Evolutionary conservation across 2,329 filamentous ascomycete species (phyloP).

Genomic region (Exophiala alcalophila): DNA sequence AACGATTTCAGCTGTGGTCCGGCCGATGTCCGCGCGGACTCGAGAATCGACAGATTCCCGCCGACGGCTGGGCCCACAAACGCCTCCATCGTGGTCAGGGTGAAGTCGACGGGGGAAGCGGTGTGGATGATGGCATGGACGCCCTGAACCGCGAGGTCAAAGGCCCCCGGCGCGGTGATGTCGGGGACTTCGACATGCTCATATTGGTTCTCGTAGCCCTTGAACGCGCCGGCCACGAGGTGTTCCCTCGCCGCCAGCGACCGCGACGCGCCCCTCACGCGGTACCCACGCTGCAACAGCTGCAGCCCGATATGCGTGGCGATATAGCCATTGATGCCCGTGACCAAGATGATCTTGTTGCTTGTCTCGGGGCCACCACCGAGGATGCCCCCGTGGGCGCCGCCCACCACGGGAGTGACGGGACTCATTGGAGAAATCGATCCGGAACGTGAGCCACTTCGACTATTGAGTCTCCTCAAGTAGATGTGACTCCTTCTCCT

Average conservation of each 20-base stretch:
- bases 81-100: constrained; percentile 25
- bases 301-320: constrained; percentile 38
- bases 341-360: constrained; percentile 36
- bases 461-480: constrained; percentile 17
- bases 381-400: no score
- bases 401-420: constrained; percentile 6
- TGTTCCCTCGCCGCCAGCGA: constrained; percentile 27
- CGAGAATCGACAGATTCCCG: constrained; percentile 27
- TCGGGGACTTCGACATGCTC: constrained; percentile 36
- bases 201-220: constrained; percentile 37
- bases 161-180: constrained; percentile 37
- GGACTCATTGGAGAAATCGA: constrained; percentile 16
- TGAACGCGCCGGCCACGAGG: constrained; percentile 30
- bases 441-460: constrained; percentile 13
- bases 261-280: constrained; percentile 41
- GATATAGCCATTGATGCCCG: constrained; percentile 44
- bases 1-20: constrained; percentile 26
- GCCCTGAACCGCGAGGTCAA: constrained; percentile 39
- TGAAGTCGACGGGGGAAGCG: constrained; percentile 28
- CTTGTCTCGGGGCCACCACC: no score
- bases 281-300: constrained; percentile 40
- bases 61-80: constrained; percentile 29
- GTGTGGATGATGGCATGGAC: constrained; percentile 29
- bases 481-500: constrained; percentile 24
- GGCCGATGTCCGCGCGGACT: constrained; percentile 19